Base-by-base conservation (phyloP, 805 yeast genomes). In the Candida qinlingensis region DNA sequence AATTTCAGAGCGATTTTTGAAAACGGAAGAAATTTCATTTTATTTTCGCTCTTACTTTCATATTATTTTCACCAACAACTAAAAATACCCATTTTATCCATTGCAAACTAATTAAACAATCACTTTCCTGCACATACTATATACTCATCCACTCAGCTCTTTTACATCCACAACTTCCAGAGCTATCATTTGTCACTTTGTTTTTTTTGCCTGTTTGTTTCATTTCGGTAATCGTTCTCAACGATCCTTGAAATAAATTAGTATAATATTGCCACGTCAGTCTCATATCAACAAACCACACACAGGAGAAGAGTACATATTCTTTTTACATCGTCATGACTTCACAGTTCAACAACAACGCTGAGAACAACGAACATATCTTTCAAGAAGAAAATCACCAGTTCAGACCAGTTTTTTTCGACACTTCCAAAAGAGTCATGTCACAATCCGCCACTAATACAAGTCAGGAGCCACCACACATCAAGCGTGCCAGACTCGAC, bases 301-400 rank as follows among this genome's bases (percentile, higher is more conserved):
- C 26, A 39, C 12, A 26, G 19, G 27, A 26, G 12, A 39, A 28
- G 19, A 33, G 13, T 11, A 29, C 30, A 27, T 28, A n/a, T 28
- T 36, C 8, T 11, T 26, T 8, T 19, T 31, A 33, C 26, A 39
- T 26, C 27, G 39, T 25, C n/a, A 71, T 71, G 74, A 68, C 61
- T 52, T 65, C 72, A 6, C 74, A 68, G 47, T 45, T 66, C 34
- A 69, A 72, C 49, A 68, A 71, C 51, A 60, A 58, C 46, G 33
- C 52, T 10, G 61, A 70, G 25, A 66, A 67, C 46, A 67, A 69
- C 47, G 70, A 70, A 40, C 71, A 69, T 48, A 54, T 63, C 37
- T 60, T 60, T 44, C 56, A 64, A 3, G 70, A 68, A 48, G 63
- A 63, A 43, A 37, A 44, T 6, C 46, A 38, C 27, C 63, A 62